phyloP scores from a whole-genome alignment of 495 filamentous ascomycete genomes.

The Aspergillus asperescens region DNA sequence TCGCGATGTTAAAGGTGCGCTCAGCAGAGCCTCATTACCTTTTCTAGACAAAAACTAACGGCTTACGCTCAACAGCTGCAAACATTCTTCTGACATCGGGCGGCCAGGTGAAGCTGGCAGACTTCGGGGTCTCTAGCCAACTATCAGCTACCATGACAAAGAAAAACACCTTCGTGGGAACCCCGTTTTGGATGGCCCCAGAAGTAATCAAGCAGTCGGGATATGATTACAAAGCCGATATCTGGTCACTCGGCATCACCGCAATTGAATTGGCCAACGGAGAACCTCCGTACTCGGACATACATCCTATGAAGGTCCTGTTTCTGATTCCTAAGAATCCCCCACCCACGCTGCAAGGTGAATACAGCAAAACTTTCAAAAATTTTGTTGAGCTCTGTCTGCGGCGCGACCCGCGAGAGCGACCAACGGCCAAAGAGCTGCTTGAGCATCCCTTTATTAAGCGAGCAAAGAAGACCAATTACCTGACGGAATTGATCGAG shows the following conservation, averaged over 20 bases:
- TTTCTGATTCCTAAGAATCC: constrained; percentile 96
- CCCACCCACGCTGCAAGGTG: constrained; percentile 74
- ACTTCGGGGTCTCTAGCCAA: constrained; percentile 96
- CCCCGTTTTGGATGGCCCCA: constrained; percentile 99
- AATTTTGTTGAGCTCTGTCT: constrained; percentile 88
- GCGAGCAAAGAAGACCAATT: constrained; percentile 82
- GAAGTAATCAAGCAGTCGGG: constrained; percentile 98
- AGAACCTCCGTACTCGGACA: constrained; percentile 92
- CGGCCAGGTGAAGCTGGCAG: constrained; percentile 93
- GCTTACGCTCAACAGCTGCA: constrained; percentile 55
- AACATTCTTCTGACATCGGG: constrained; percentile 82
- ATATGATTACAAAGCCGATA: constrained; percentile 97
- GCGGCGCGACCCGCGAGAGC: constrained; percentile 78
- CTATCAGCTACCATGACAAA: constrained; percentile 99
- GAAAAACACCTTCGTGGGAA: constrained; percentile 98
- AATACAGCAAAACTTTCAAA: constrained; percentile 87
- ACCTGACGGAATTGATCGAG: constrained; percentile 89
- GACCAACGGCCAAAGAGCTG: constrained; percentile 81
- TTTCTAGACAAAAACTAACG: constrained; percentile 15
- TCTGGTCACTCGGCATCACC: constrained; percentile 98
- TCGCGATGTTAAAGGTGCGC: constrained; percentile 87
- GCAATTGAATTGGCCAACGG: constrained; percentile 89
- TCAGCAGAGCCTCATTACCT: background rate
- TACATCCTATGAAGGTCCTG: constrained; percentile 98
- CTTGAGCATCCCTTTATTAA: constrained; percentile 87